Conservation (phyloP, 805 yeast species). For the Teunomyces tritomae region DNA sequence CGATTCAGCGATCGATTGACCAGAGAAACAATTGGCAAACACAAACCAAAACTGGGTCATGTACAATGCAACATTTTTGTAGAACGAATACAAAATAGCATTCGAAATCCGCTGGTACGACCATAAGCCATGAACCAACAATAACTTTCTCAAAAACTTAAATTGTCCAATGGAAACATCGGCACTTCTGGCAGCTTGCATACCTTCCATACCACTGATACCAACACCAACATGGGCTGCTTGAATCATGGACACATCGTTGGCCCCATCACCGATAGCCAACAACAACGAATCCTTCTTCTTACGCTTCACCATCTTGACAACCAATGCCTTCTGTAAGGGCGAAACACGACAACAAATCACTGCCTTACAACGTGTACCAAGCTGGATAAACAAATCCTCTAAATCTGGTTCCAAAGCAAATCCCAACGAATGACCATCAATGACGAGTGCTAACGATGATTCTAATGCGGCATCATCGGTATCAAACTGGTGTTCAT, state of each 20-base stretch:
- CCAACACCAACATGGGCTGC: slow-evolving; percentile 99
- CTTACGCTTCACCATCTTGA: slow-evolving; percentile 85
- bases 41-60: slow-evolving; percentile 99
- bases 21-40: slow-evolving; percentile 86
- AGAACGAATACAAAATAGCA: slow-evolving; percentile 91
- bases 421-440: slow-evolving; percentile 84
- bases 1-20: slow-evolving; percentile 93
- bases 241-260: slow-evolving; percentile 98
- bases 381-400: slow-evolving; percentile 73
- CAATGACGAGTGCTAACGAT: slow-evolving; percentile 85
- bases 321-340: slow-evolving; percentile 92
- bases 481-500: slow-evolving; percentile 59
- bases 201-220: slow-evolving; percentile 98
- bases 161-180: slow-evolving; percentile 97
- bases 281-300: slow-evolving; percentile 66
- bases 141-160: slow-evolving; percentile 73
- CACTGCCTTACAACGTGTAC: slow-evolving; percentile 88
- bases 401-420: slow-evolving; percentile 84
- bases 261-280: slow-evolving; percentile 99
- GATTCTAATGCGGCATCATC: slow-evolving; percentile 59
- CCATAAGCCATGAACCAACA: slow-evolving; percentile 97
- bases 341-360: slow-evolving; percentile 98
- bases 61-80: slow-evolving; percentile 91
- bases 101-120: slow-evolving; percentile 91
- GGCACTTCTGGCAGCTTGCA: slow-evolving; percentile 98